Percentiles rank a stretch among this genome's conserved stretches.
phyloP scores from a whole-genome alignment of 2,329 filamentous ascomycete species.

The Niveomyces coronatus region DNA sequence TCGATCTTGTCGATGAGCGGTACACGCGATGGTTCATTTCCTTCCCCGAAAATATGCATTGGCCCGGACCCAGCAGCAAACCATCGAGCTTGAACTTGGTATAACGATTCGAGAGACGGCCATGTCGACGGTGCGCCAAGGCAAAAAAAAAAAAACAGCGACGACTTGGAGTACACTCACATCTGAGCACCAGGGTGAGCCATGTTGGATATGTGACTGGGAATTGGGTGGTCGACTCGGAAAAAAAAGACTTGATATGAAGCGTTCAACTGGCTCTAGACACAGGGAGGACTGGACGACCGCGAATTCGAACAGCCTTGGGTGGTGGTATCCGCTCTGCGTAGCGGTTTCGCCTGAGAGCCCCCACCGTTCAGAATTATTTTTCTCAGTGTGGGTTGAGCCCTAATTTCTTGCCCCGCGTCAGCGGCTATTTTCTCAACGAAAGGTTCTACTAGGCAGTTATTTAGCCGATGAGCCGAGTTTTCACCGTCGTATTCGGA shows the following conservation, averaged over 20 bases:
- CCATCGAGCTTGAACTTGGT: neutral
- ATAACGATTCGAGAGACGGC: slow-evolving; percentile 1
- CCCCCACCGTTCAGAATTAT: slow-evolving; percentile 10
- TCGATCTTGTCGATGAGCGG: too few species aligned
- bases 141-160: neutral
- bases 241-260: too few species aligned
- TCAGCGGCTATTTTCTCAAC: too few species aligned
- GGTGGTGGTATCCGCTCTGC: slow-evolving; percentile 7
- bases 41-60: too few species aligned
- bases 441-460: too few species aligned
- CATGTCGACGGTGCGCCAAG: neutral
- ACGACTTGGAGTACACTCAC: slow-evolving; percentile 36
- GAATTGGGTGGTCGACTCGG: slow-evolving; percentile 3
- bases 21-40: too few species aligned
- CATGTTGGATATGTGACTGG: slow-evolving; percentile 37
- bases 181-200: slow-evolving; percentile 52
- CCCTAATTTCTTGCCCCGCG: slow-evolving; percentile 17
- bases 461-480: too few species aligned
- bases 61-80: neutral
- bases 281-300: slow-evolving; percentile 6
- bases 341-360: slow-evolving; percentile 4
- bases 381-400: slow-evolving; percentile 22
- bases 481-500: too few species aligned
- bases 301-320: slow-evolving; percentile 6
- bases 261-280: too few species aligned